Evolutionary conservation across 2,329 filamentous ascomycete genomes (phyloP), one percentile per base, ranked within the genome.

Genomic region (Alternaria ethzedia): DNA sequence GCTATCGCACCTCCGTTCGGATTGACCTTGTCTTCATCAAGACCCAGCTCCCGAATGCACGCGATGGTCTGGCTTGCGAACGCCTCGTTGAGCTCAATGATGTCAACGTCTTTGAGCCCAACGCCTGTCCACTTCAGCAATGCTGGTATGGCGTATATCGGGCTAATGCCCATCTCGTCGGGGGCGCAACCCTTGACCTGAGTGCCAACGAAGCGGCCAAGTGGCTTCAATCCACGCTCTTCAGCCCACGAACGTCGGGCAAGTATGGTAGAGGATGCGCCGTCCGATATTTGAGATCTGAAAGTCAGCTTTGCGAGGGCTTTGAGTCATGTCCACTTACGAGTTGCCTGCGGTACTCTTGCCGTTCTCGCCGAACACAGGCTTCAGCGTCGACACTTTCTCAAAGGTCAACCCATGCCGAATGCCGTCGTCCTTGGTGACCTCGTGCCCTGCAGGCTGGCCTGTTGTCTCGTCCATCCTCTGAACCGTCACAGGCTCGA

Each of bases 41-140:
- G 81, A 59, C 87, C 87, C 47, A 96, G 86, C 73, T 74, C 79
- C 43, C 83, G 79, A 54, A 92, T 85, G 82, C 94, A 97, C 86
- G 97, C 97, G 44, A 97, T 92, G 2, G 93, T 94, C 93, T 98
- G 97, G 63, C 92, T 96, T 32, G 94, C 95, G 75, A 98, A 98
- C 1, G 96, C 95, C 86, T 98, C 95, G 83, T 98, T 98, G 77
- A 99, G 82, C 86, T 98, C 95, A 71, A 95, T 85, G 51, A 98
- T 87, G 77, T 98, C 96, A 65, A 96, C 87, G 74, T 98, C 95
- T 63, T 90, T 87, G 59, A 96, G 85, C 32, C 86, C 88, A 64
- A 98, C 82, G 79, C 90, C 88, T 84, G 90, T 89, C 83, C 95
- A 91, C 76, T 84, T 83, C 52, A 97, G 87, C 50, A 98, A 87